phyloP scores from a whole-genome alignment of 2,329 filamentous ascomycete species.

The Daldinia eschscholtzii region DNA sequence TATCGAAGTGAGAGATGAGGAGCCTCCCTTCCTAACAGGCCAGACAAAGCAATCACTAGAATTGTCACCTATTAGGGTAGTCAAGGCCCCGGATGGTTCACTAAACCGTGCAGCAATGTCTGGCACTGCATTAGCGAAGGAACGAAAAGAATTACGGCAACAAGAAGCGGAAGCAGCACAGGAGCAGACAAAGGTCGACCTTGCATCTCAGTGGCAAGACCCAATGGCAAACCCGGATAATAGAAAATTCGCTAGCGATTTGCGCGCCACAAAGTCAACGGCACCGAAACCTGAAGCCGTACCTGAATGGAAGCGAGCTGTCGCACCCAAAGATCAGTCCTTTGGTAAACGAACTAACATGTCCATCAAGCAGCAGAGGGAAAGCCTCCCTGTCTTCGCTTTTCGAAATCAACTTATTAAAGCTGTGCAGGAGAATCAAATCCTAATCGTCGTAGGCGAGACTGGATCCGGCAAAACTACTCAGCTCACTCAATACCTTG shows the following conservation, averaged over 20 bases:
- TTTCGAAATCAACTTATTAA: slow-evolving; percentile 90
- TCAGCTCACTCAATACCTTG: slow-evolving; percentile 93
- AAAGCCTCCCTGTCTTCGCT: slow-evolving; percentile 87
- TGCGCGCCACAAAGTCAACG: slow-evolving; percentile 74
- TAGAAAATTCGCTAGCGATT: slow-evolving; percentile 88
- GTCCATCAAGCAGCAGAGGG: slow-evolving; percentile 94
- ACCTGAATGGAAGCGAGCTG: slow-evolving; percentile 92
- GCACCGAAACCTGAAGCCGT: slow-evolving; percentile 74
- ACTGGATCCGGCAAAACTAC: slow-evolving; percentile 98
- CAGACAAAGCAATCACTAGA: slow-evolving; percentile 98
- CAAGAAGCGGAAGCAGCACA: slow-evolving; percentile 85
- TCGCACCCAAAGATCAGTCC: slow-evolving; percentile 82
- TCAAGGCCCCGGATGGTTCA: slow-evolving; percentile 98
- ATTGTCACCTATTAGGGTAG: slow-evolving; percentile 92
- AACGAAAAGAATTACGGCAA: slow-evolving; percentile 88
- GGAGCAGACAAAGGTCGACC: slow-evolving; percentile 82
- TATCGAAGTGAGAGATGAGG: slow-evolving; percentile 95
- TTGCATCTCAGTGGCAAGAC: slow-evolving; percentile 94
- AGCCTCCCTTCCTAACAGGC: slow-evolving; percentile 93
- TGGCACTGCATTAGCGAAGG: slow-evolving; percentile 87
- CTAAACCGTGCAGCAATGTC: slow-evolving; percentile 97
- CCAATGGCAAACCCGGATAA: slow-evolving; percentile 91
- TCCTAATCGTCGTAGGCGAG: slow-evolving; percentile 96
- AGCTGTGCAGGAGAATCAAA: slow-evolving; percentile 87
- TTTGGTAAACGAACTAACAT: slow-evolving; percentile 89